phyloP scores from a whole-genome alignment of 176 grass and related monocot species.

The Poa pratensis region DNA sequence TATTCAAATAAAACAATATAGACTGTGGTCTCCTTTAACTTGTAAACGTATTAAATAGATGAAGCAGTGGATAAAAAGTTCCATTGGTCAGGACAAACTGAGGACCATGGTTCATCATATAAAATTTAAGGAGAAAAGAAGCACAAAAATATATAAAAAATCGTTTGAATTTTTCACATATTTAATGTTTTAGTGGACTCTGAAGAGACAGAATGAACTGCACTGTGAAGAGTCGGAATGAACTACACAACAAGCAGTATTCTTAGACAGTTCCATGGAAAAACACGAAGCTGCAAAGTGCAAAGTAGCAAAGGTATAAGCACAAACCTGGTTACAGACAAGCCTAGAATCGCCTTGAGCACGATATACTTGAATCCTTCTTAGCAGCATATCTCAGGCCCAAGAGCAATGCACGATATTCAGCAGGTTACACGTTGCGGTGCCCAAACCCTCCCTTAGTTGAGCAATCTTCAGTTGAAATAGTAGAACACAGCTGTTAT shows the following conservation, averaged over 20 bases:
- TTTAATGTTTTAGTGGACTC: slow-evolving; percentile 6
- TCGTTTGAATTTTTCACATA: background rate
- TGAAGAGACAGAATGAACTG: slow-evolving; percentile 8
- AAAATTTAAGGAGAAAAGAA: background rate
- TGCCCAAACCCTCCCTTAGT: slow-evolving; percentile 19
- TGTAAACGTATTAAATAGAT: background rate
- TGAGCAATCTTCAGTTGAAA: background rate
- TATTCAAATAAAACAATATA: slow-evolving; percentile 18
- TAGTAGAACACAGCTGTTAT: background rate
- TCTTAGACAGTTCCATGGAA: background rate
- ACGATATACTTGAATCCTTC: slow-evolving; percentile 12
- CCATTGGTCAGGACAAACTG: background rate
- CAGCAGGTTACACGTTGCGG: slow-evolving; percentile 56
- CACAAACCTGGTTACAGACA: slow-evolving; percentile 73
- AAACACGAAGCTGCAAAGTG: slow-evolving; percentile 5
- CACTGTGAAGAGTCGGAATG: background rate
- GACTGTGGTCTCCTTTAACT: background rate
- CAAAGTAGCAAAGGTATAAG: slow-evolving; percentile 13
- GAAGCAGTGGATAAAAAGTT: background rate
- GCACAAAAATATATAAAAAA: background rate
- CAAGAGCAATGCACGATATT: background rate
- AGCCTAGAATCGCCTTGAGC: slow-evolving; percentile 60
- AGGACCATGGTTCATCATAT: slow-evolving; percentile 11
- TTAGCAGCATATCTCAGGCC: background rate
- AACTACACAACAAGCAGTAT: background rate